Base-by-base conservation (phyloP, 2,329 filamentous ascomycete genomes). In the Coniosporium tulheliwenetii region DNA sequence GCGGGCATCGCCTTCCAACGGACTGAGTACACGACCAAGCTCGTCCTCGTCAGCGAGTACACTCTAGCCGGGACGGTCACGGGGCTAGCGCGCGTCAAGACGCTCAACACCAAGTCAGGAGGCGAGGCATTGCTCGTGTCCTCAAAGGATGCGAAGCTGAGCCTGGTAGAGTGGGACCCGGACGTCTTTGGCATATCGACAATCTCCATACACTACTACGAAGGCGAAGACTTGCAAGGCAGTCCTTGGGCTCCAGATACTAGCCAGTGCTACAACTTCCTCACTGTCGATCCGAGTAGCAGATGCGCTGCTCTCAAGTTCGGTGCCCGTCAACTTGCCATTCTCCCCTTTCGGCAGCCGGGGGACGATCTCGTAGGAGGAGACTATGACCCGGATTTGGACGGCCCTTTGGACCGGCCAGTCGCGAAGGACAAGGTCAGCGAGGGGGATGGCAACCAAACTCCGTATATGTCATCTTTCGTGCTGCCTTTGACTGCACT, bases 131-230 rank as follows among this genome's bases (percentile, higher is more conserved):
- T 98, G 41, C 66, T 98, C 41, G 61, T 96, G 43, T 81, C 85
- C 0, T 82, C 89, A 62, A 81, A 82, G 54, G 86, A 94, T 62
- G 91, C 91, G 35, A 94, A 94, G 63, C 72, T 96, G 55, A 93
- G 84, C 60, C 69, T 98, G 59, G 71, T 94, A 42, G 85, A 95
- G 64, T 98, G 91, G 91, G 85, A 96, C 57, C 78, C 85, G 8
- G 77, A 81, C 56, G 77, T 76, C 49, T 72, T 83, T 60, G 75
- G 75, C 39, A 78, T 96, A 51, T 79, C 81, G 51, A 96, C 89
- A 40, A 76, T 91, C 47, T 96, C 89, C 39, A 89, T 98, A 52
- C 91, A 98, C 65, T 96, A 87, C 69, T 98, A 96, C 63, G 91
- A 98, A 60, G 84, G 91, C 58, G 87, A 95, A 55, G 87, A 94